These are phyloP conservation scores for Euptelea pleiosperma DNA, from an alignment of 164 flowering plant genomes.

Conservation along the genomic window DNA sequence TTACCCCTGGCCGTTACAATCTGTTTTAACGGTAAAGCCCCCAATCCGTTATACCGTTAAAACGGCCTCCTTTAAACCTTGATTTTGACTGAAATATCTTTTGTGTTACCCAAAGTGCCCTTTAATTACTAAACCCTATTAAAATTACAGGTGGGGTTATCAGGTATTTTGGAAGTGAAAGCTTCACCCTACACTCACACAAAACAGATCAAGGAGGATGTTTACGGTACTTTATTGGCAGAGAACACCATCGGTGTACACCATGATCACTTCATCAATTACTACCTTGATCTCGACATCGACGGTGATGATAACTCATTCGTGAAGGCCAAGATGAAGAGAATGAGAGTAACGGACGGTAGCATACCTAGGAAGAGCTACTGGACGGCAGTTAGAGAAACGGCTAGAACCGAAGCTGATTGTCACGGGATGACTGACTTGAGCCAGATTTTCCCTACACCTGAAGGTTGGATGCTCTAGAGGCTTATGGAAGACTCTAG, in stretches of 20 bases:
- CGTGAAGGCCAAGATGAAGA: constrained; percentile 34
- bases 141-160: constrained; percentile 51
- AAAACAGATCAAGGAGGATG: constrained; percentile 29
- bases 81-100: too few relatives aligned
- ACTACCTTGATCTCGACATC: constrained; percentile 56
- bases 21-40: too few relatives aligned
- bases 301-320: constrained; percentile 55
- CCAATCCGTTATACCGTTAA: too few relatives aligned
- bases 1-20: too few relatives aligned
- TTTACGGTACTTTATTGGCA: constrained; percentile 46
- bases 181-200: constrained; percentile 33
- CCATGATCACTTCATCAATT: constrained; percentile 65
- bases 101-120: too few relatives aligned
- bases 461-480: too few relatives aligned
- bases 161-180: constrained; percentile 52
- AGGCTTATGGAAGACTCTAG: too few relatives aligned
- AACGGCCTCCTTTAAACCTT: too few relatives aligned
- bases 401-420: constrained; percentile 15
- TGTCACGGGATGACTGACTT: too few relatives aligned
- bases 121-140: too few relatives aligned
- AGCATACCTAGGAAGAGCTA: too few relatives aligned
- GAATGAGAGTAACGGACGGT: constrained; percentile 2
- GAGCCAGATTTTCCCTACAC: too few relatives aligned
- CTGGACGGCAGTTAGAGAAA: constrained; percentile 6
- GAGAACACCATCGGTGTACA: constrained; percentile 41